A percentile compares a stretch with the other conserved stretches of the same genome.
phyloP scores from a whole-genome alignment of 2,329 filamentous ascomycete species.

The Aureobasidium uvarum region DNA sequence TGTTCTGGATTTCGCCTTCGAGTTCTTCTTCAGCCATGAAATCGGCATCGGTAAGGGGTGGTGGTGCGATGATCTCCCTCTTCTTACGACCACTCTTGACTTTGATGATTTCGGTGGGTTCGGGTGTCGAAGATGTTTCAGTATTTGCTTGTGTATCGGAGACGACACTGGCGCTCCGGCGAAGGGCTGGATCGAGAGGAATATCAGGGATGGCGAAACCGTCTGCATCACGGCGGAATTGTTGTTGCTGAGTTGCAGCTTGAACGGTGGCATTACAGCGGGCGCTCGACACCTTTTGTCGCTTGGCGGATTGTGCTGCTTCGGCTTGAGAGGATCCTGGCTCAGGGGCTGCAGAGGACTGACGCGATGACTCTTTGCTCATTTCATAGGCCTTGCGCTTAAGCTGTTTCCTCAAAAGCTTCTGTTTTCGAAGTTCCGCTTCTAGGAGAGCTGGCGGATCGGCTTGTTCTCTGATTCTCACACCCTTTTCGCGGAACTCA shows the following conservation, averaged over 20 bases:
- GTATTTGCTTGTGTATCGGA: constrained; percentile 31
- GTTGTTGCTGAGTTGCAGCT: constrained; percentile 20
- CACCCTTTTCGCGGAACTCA: constrained; percentile 72
- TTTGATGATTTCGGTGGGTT: neutral
- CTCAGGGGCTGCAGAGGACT: constrained; percentile 29
- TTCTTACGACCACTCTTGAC: constrained; percentile 19
- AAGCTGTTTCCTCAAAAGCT: constrained; percentile 36
- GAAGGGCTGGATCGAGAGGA: constrained; percentile 33
- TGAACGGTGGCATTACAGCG: constrained; percentile 21
- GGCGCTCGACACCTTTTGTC: constrained; percentile 30
- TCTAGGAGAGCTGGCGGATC: constrained; percentile 83
- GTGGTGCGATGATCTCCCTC: constrained; percentile 32
- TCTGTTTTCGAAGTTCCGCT: constrained; percentile 53
- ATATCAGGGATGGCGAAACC: constrained; percentile 44
- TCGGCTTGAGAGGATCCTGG: constrained; percentile 15
- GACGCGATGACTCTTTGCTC: constrained; percentile 30
- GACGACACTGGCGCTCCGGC: constrained; percentile 29
- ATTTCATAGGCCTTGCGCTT: constrained; percentile 31
- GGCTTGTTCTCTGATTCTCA: constrained; percentile 65
- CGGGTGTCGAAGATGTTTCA: constrained; percentile 28
- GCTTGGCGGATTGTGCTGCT: constrained; percentile 28
- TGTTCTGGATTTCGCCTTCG: constrained; percentile 46
- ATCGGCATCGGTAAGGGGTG: constrained; percentile 46
- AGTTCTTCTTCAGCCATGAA: constrained; percentile 49
- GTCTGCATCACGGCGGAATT: constrained; percentile 42